phyloP scores from a whole-genome alignment of 331 rosid genomes.

The Acacia pycnantha region DNA sequence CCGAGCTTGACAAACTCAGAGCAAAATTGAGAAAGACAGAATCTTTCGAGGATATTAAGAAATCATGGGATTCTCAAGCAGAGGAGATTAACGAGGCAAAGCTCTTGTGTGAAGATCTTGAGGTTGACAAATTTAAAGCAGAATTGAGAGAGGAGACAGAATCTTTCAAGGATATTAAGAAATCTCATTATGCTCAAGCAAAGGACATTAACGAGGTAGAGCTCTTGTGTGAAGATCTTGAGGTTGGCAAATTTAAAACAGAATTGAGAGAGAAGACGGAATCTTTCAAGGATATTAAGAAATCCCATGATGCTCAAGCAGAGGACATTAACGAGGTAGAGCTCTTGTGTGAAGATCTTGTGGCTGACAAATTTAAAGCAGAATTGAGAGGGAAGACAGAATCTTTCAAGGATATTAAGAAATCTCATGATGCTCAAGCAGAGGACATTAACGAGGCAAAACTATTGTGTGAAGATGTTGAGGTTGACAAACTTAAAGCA shows the following conservation, averaged over 20 bases:
- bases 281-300: slow-evolving; percentile 55
- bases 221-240: slow-evolving; percentile 42
- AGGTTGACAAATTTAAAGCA: too few relatives aligned
- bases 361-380: slow-evolving; percentile 57
- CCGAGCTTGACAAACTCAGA: slow-evolving; percentile 49
- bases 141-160: too few relatives aligned
- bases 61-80: slow-evolving; percentile 45
- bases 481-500: too few relatives aligned
- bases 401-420: slow-evolving; percentile 57
- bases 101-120: too few relatives aligned
- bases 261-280: slow-evolving; percentile 53
- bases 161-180: too few relatives aligned
- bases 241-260: slow-evolving; percentile 42
- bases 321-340: slow-evolving; percentile 35
- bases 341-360: slow-evolving; percentile 46
- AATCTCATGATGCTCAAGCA: slow-evolving; percentile 46
- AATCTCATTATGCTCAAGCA: too few relatives aligned
- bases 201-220: background rate
- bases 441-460: slow-evolving; percentile 35
- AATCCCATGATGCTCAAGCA: slow-evolving; percentile 46
- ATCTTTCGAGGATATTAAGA: slow-evolving; percentile 55
- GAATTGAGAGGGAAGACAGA: slow-evolving; percentile 56
- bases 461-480: slow-evolving; percentile 43
- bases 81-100: slow-evolving; percentile 25
- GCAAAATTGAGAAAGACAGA: slow-evolving; percentile 54